These are phyloP conservation scores for Pichia norvegensis DNA, from an alignment of 1,139 yeast species.

Conservation along the genomic window DNA sequence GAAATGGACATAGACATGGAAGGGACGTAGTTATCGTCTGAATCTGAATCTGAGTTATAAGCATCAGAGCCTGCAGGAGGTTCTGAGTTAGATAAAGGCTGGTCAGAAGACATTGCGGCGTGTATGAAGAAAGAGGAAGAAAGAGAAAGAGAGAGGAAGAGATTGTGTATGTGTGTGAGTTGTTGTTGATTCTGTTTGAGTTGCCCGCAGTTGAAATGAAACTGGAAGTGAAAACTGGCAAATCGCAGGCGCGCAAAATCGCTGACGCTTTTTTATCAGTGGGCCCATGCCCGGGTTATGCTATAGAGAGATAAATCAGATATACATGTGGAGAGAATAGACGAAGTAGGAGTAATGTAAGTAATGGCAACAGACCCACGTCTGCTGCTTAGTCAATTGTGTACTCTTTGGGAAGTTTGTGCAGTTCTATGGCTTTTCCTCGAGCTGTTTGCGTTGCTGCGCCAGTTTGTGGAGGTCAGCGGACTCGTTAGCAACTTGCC, in stretches of 20 bases:
- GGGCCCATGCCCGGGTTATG: not conserved
- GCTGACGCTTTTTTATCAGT: not conserved
- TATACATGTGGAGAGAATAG: too few species aligned
- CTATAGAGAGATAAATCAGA: not conserved
- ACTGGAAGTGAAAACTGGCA: too few species aligned
- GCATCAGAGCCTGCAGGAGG: not conserved
- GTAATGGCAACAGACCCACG: not conserved
- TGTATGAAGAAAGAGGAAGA: not conserved
- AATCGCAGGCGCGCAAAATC: not conserved
- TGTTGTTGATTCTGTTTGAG: not conserved
- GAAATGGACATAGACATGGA: not conserved
- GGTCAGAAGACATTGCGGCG: not conserved
- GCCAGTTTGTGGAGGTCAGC: not conserved
- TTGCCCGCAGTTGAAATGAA: too few species aligned
- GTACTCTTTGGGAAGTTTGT: not conserved
- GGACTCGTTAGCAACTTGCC: constrained; percentile 27
- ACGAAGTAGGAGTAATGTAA: not conserved
- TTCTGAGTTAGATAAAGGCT: not conserved
- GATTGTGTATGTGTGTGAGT: not conserved
- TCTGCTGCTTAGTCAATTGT: too few species aligned
- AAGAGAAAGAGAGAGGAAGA: not conserved
- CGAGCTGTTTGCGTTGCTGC: not conserved
- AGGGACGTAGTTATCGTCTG: constrained; percentile 7
- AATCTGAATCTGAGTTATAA: not conserved
- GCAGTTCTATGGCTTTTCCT: not conserved